Conservation (phyloP, 306 rosid species). For the Rosa rugosa region DNA sequence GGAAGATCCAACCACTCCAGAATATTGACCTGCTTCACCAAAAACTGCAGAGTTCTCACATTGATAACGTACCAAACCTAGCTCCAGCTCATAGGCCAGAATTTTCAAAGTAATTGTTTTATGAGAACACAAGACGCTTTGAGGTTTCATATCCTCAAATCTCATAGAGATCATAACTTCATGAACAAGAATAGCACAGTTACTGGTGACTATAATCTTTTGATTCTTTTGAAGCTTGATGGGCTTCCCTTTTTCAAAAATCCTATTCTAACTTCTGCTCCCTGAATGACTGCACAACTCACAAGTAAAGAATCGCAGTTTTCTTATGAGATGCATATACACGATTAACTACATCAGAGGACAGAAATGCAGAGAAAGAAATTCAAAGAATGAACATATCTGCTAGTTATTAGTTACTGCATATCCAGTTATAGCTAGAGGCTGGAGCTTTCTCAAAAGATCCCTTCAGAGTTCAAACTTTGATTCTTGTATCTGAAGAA, state of each 20-base stretch:
- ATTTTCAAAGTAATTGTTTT: slow-evolving; percentile 69
- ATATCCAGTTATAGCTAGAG: too few species aligned
- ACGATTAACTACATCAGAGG: too few species aligned
- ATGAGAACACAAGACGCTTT: slow-evolving; percentile 50
- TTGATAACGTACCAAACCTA: slow-evolving; percentile 64
- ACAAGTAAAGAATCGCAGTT: too few species aligned
- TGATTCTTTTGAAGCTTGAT: not conserved
- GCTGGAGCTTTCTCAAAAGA: too few species aligned
- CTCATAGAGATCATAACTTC: slow-evolving; percentile 59
- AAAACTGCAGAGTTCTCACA: slow-evolving; percentile 81
- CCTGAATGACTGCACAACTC: slow-evolving; percentile 25
- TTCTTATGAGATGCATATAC: too few species aligned
- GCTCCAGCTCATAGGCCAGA: slow-evolving; percentile 55
- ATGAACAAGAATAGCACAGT: slow-evolving; percentile 72
- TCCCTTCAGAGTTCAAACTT: too few species aligned
- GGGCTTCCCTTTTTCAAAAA: not conserved
- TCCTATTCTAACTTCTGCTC: slow-evolving; percentile 92
- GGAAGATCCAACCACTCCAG: slow-evolving; percentile 91
- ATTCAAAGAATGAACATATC: too few species aligned
- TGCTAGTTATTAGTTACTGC: too few species aligned
- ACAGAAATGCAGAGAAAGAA: too few species aligned
- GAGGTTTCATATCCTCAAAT: slow-evolving; percentile 35
- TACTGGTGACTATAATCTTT: slow-evolving; percentile 76
- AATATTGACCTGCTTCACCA: slow-evolving; percentile 87
- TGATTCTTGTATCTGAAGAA: too few species aligned